Evolutionary conservation across 306 rosid genomes (phyloP), one percentile per base, ranked within the genome.

Genomic region (Quercus robur): DNA sequence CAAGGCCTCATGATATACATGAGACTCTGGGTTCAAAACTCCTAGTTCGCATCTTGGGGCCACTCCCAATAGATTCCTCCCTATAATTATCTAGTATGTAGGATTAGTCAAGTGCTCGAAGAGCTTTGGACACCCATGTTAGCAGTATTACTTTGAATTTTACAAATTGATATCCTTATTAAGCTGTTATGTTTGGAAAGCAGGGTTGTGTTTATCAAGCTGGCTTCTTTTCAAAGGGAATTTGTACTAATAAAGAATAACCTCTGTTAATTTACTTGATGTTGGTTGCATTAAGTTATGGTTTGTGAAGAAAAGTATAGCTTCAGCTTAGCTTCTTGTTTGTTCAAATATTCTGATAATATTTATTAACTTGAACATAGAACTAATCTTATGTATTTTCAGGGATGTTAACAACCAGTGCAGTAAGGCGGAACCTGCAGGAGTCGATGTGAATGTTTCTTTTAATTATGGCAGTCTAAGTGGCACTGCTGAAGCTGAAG

Each of bases 401-500:
- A 87, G 90, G 78, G 77, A 80, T 18, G 77, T 18, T 26, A 70
- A 30, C 52, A 14, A 62, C 64, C 78, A 63, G 17, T 23, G 81
- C 19, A 52, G 51, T 25, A 19, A 58, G 56, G 81, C 19, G 70
- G 80, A 75, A 66, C 74, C 71, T 76, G 73, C 63, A 13, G 79
- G 58, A 26, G 51, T 19, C 3, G 51, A 38, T 10, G 33, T 46
- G 51, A 62, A 58, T 67, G 38, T 49, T 69, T 52, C 82, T 71
- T 55, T 57, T 4, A 51, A 70, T 15, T 51, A 62, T 5, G 72
- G 26, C 19, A 68, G 58, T 52, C 55, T 56, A 70, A 68, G 55
- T 56, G 83, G 51, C 75, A 52, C 41, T 0, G 75, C 58, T 20
- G 84, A 87, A 69, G 18, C 70, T 81, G 74, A 85, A 84, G 87